These are phyloP conservation scores for Plasmodium knowlesi DNA, from an alignment of 169 alveolate species.

Conservation along the genomic window DNA sequence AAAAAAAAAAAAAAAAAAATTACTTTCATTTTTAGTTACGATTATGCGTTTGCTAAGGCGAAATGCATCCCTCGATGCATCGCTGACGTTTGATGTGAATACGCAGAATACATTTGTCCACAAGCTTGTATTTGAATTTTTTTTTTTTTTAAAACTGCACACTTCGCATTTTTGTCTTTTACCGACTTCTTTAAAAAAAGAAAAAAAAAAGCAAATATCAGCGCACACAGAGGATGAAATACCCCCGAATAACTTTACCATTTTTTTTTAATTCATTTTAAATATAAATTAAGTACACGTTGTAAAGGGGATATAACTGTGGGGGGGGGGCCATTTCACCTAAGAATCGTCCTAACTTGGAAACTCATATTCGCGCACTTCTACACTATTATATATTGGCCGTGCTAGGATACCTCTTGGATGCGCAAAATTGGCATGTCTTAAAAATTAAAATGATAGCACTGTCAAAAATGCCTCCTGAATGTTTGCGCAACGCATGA, in stretches of 20 bases:
- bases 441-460: neutral
- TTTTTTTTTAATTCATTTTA: neutral
- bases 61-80: constrained; percentile 3
- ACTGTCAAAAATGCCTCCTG: neutral
- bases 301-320: neutral
- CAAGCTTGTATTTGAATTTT: neutral
- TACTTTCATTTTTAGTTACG: neutral
- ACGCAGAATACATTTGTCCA: neutral
- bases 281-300: neutral
- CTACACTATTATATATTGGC: neutral
- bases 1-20: no score
- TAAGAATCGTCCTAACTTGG: neutral
- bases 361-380: neutral
- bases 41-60: neutral
- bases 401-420: neutral
- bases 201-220: neutral
- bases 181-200: neutral
- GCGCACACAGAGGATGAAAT: neutral
- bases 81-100: neutral
- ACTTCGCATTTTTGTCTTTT: neutral
- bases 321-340: neutral
- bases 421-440: neutral
- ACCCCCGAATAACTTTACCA: neutral
- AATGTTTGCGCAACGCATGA: neutral
- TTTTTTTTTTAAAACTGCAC: neutral